Conservation (phyloP, 768 basidiomycete genomes). For the Kwoniella dejecticola region DNA sequence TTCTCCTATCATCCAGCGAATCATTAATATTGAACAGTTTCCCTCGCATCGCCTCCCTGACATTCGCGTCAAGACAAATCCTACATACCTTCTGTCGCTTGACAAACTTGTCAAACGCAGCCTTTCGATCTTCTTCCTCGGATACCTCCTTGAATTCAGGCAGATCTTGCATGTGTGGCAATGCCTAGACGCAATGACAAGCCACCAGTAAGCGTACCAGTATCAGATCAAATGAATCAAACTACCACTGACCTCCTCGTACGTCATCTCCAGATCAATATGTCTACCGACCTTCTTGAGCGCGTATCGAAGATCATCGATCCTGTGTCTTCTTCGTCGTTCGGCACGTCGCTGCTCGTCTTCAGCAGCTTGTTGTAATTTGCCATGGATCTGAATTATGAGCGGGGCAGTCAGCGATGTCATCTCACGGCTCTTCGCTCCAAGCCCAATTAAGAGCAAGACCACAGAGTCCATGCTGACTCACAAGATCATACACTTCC, state of each 20-base stretch:
- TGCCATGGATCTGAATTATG: conserved; percentile 66
- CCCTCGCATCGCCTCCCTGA: too few relatives aligned
- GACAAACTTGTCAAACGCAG: conserved; percentile 83
- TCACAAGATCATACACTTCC: conserved; percentile 57
- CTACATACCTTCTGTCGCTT: conserved; percentile 78
- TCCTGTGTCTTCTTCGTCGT: conserved; percentile 77
- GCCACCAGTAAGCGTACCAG: too few relatives aligned
- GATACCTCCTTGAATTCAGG: conserved; percentile 84
- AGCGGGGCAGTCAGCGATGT: conserved; percentile 1
- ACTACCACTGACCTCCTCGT: conserved; percentile 69
- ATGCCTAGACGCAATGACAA: conserved; percentile 59
- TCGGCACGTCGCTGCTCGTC: conserved; percentile 80
- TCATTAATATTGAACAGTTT: not conserved
- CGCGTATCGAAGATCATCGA: conserved; percentile 95
- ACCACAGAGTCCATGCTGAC: conserved; percentile 2
- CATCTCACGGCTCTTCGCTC: not conserved
- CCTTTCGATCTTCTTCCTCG: conserved; percentile 76
- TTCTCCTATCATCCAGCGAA: conserved; percentile 65
- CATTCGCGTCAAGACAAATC: not conserved
- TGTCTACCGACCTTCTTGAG: conserved; percentile 84
- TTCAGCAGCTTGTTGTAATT: conserved; percentile 70
- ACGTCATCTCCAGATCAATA: conserved; percentile 71
- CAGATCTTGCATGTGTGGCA: conserved; percentile 76
- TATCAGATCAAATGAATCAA: not conserved
- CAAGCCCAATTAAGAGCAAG: not conserved